Base-by-base conservation (phyloP, 345 rosid species). In the Corymbia maculata region DNA sequence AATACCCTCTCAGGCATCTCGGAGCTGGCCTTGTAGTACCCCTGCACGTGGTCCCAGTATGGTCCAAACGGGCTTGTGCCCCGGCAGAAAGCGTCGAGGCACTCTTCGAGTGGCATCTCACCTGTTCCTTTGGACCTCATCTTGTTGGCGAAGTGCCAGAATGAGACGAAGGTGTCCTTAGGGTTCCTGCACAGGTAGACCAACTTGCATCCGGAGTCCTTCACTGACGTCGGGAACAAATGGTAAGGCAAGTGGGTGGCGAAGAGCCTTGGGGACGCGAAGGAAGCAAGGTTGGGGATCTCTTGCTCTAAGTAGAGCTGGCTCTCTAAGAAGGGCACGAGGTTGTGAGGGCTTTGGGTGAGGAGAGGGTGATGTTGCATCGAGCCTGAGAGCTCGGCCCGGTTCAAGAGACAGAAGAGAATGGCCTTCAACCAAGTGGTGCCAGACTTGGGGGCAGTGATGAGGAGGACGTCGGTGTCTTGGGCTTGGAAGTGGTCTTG, bases 31-130 rank as follows among this genome's bases (percentile, higher is more conserved):
- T 90, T 87, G 92, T 92, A 91, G 82, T 88, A 92, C 86, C 90
- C 94, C 52, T 88, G 86, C 6, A 85, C 92, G 36, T 93, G 92
- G 36, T 93, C 92, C 52, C 92, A 92, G 79, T 88, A 87, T 0
- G 95, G 93, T 79, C 94, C 95, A 8, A 55, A 91, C 0, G 88
- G 87, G 49, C 36, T 53, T 22, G 87, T 53, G 13, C 94, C 94
- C 36, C 86, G 80, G 87, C 93, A 92, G 88, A 92, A 93, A 57
- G 86, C 87, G 11, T 90, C 88, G 13, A 93, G 92, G 55, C 90
- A 90, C 86, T 91, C 88, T 86, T n/a, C 90, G 57, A 92, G 86
- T 8, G 89, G 86, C 85, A 88, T 88, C 87, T 30, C 53, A 24
- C 87, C 92, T 49, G 87, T 88, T 19, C 88, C 91, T 86, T 89